Conservation (phyloP, 192 early-diverging fungal genomes). For the Gigaspora rosea region DNA sequence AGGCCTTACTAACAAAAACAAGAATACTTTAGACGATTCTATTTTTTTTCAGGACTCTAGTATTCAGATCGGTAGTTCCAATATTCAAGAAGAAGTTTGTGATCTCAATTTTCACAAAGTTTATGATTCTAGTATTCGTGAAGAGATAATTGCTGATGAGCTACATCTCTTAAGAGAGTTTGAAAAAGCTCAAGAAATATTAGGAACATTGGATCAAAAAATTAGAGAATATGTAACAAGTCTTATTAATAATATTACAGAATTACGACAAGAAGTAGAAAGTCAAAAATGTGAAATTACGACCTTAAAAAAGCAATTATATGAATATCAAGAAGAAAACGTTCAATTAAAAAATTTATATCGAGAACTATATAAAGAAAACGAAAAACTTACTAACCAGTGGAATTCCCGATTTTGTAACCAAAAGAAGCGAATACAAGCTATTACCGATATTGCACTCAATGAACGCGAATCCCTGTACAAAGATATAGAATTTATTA, state of each 20-base stretch:
- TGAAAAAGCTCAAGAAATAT: too few species aligned
- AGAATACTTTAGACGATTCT: neutral
- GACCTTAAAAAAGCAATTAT: neutral
- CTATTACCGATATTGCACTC: constrained; percentile 1
- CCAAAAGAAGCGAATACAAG: neutral
- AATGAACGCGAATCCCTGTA: neutral
- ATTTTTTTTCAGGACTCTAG: too few species aligned
- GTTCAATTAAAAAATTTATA: neutral
- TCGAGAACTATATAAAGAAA: neutral
- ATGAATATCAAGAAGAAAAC: neutral
- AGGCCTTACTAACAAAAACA: neutral
- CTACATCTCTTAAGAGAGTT: too few species aligned
- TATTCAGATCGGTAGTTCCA: too few species aligned
- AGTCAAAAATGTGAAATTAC: neutral
- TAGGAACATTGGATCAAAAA: too few species aligned
- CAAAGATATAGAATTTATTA: constrained; percentile 6
- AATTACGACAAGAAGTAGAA: too few species aligned
- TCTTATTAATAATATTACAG: too few species aligned
- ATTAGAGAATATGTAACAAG: too few species aligned
- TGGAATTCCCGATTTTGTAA: constrained; percentile 2
- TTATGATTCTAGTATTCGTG: too few species aligned
- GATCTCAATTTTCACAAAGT: too few species aligned
- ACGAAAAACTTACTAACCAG: neutral
- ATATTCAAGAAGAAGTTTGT: too few species aligned
- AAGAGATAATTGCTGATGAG: too few species aligned